phyloP scores from a whole-genome alignment of 2,329 filamentous ascomycete species.

The Fusarium cicatricum region DNA sequence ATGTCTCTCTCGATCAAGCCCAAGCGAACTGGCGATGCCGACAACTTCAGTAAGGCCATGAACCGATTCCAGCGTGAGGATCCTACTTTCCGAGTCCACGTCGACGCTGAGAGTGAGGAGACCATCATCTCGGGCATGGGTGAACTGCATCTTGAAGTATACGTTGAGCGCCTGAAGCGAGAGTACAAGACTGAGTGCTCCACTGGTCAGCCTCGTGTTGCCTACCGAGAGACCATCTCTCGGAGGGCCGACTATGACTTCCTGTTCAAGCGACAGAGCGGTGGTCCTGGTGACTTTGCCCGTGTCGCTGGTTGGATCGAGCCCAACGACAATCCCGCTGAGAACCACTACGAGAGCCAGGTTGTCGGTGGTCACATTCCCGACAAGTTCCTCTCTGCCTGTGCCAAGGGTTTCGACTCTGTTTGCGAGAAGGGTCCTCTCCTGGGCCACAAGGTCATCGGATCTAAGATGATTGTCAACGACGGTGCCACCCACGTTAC shows the following conservation, averaged over 20 bases:
- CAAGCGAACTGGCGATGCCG: conserved; percentile 88
- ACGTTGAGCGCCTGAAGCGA: conserved; percentile 94
- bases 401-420: conserved; percentile 90
- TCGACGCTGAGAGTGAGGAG: conserved; percentile 91
- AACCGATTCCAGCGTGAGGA: conserved; percentile 98
- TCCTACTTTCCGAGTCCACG: conserved; percentile 94
- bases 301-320: conserved; percentile 93
- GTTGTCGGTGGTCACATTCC: conserved; percentile 90
- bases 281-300: conserved; percentile 94
- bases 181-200: conserved; percentile 97
- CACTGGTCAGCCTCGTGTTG: conserved; percentile 96
- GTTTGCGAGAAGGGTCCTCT: conserved; percentile 88
- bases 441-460: conserved; percentile 91
- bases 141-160: conserved; percentile 95
- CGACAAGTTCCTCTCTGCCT: conserved; percentile 95
- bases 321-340: conserved; percentile 75
- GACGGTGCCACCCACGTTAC: conserved; percentile 98
- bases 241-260: conserved; percentile 86
- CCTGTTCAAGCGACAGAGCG: conserved; percentile 92
- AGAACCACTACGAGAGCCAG: conserved; percentile 86
- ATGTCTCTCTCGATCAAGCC: conserved; percentile 98
- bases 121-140: conserved; percentile 99
- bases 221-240: conserved; percentile 94
- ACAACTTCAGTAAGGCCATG: conserved; percentile 98
- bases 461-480: conserved; percentile 89